Percentiles rank a stretch among this genome's conserved stretches.
Evolutionary conservation across 441 rosid genomes (phyloP).

Genomic region (Populus hybrid): DNA sequence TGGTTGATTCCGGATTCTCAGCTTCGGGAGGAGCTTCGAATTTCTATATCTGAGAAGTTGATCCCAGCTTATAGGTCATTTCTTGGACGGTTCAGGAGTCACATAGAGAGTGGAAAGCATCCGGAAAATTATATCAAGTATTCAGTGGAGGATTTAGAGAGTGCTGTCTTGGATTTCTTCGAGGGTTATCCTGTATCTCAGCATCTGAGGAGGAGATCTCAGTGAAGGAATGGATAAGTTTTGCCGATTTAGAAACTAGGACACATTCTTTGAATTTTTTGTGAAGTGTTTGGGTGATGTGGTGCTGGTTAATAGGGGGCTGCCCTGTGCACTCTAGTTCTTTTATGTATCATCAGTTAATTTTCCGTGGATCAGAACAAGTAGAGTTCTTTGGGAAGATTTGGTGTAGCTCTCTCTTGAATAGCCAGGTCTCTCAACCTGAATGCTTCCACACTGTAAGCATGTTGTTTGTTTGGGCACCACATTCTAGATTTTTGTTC

Average conservation of each 20-base stretch:
- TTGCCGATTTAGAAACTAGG: slow-evolving; percentile 43
- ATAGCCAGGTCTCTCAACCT: slow-evolving; percentile 33
- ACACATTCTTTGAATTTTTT: slow-evolving; percentile 73
- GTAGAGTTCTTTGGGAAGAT: slow-evolving; percentile 20
- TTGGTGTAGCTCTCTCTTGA: slow-evolving; percentile 25
- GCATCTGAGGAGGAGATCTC: slow-evolving; percentile 74
- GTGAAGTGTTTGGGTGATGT: slow-evolving; percentile 39
- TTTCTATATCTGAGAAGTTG: slow-evolving; percentile 67
- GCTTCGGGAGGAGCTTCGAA: slow-evolving; percentile 85
- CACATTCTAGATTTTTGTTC: slow-evolving; percentile 41
- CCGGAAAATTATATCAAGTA: slow-evolving; percentile 93
- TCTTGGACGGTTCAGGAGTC: slow-evolving; percentile 85
- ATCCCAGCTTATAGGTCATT: slow-evolving; percentile 87
- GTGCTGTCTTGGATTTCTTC: slow-evolving; percentile 80
- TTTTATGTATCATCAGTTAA: slow-evolving; percentile 13
- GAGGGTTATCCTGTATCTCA: slow-evolving; percentile 75
- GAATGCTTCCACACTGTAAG: slow-evolving; percentile 58
- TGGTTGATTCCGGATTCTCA: slow-evolving; percentile 90
- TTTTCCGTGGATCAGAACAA: slow-evolving; percentile 15
- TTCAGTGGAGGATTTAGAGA: slow-evolving; percentile 80
- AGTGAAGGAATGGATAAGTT: slow-evolving; percentile 37
- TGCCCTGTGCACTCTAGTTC: slow-evolving; percentile 23
- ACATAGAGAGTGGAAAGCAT: slow-evolving; percentile 89
- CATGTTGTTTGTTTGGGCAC: slow-evolving; percentile 37
- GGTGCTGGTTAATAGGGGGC: slow-evolving; percentile 31